A percentile compares a stretch with the other conserved stretches of the same genome.
phyloP scores from a whole-genome alignment of 1,139 yeast genomes.

The Candida smagusa region DNA sequence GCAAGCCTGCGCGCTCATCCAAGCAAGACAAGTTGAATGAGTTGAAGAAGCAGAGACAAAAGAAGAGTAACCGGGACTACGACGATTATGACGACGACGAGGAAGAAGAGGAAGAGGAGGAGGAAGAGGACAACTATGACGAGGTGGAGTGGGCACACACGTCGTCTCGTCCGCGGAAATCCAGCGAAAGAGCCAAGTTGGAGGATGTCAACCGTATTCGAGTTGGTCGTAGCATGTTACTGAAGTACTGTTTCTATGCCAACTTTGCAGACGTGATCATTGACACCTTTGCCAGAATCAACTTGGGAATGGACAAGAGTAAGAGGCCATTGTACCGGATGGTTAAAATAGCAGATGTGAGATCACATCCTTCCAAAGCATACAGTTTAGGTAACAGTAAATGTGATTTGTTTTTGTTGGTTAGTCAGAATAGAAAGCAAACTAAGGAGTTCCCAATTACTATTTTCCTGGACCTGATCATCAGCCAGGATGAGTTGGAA shows the following conservation, averaged over 20 bases:
- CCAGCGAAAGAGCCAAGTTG: conserved; percentile 37
- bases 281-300: conserved; percentile 79
- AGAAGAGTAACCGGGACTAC: conserved; percentile 42
- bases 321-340: conserved; percentile 73
- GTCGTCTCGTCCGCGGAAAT: conserved; percentile 19
- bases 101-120: conserved; percentile 38
- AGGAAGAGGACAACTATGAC: conserved; percentile 40
- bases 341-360: conserved; percentile 72
- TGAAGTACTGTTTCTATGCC: conserved; percentile 77
- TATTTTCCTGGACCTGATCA: conserved; percentile 73
- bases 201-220: conserved; percentile 67
- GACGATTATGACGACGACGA: conserved; percentile 25
- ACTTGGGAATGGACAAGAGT: conserved; percentile 68
- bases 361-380: conserved; percentile 50
- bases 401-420: conserved; percentile 61
- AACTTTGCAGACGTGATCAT: conserved; percentile 67
- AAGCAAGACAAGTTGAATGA: conserved; percentile 67
- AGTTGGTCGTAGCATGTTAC: conserved; percentile 73
- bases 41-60: conserved; percentile 81
- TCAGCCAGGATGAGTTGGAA: conserved; percentile 67
- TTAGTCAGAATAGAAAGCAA: conserved; percentile 64
- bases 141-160: conserved; percentile 14
- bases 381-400: conserved; percentile 54
- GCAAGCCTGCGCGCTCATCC: conserved; percentile 21
- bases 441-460: conserved; percentile 72